A percentile compares a stretch with the other conserved stretches of the same genome.
Evolutionary conservation across 495 filamentous ascomycete genomes (phyloP).

Genomic region (Xylaria venustula): DNA sequence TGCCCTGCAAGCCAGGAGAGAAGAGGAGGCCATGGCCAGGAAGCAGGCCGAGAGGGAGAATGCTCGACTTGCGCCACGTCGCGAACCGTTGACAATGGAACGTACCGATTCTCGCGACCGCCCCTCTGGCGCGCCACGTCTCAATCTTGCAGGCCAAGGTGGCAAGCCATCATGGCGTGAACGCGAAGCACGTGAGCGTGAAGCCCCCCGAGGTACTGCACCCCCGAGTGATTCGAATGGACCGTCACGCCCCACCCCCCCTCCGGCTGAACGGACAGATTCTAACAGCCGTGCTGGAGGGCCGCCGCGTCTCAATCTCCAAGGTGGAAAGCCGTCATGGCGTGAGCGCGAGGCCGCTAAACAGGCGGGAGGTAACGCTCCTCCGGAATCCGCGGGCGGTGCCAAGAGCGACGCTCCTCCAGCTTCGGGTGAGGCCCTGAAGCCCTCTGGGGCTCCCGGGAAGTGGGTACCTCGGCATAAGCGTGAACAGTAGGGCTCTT

Average conservation of each 20-base stretch:
- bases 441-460: constrained; percentile 42
- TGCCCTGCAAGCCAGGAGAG: constrained; percentile 49
- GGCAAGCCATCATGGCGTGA: constrained; percentile 43
- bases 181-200: constrained; percentile 45
- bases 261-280: constrained; percentile 46
- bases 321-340: constrained; percentile 63
- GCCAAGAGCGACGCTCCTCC: constrained; percentile 25
- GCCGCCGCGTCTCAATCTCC: constrained; percentile 67
- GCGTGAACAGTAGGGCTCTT: constrained; percentile 26
- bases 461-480: constrained; percentile 43
- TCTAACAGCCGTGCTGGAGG: constrained; percentile 54
- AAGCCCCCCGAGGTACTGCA: constrained; percentile 20
- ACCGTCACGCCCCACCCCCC: constrained; percentile 6
- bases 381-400: constrained; percentile 12
- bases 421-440: constrained; percentile 34
- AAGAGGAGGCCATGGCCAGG: constrained; percentile 55
- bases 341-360: constrained; percentile 80
- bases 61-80: constrained; percentile 28
- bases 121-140: constrained; percentile 31
- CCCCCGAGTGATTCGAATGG: constrained; percentile 5
- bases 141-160: constrained; percentile 24
- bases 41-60: constrained; percentile 47
- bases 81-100: constrained; percentile 33
- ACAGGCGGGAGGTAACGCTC: constrained; percentile 29
- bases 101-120: constrained; percentile 37